A percentile compares a stretch with the other conserved stretches of the same genome.
These are phyloP conservation scores for Cucurbitaria berberidis DNA, from an alignment of 2,329 filamentous ascomycete genomes.

Conservation along the genomic window DNA sequence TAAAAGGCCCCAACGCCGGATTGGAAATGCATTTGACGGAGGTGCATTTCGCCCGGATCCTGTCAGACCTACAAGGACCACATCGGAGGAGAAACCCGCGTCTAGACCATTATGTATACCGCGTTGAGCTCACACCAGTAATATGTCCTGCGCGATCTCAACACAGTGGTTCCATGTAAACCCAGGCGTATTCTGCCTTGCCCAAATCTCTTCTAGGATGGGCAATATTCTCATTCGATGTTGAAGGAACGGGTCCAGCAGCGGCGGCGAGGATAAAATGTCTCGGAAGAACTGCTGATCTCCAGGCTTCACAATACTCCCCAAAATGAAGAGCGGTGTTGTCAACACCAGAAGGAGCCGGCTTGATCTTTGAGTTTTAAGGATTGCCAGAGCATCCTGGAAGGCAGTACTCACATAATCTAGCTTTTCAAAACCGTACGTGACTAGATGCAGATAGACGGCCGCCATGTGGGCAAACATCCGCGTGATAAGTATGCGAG, in stretches of 20 bases:
- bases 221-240: background rate
- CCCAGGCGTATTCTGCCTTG: background rate
- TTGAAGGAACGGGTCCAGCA: background rate
- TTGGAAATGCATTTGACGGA: background rate
- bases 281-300: background rate
- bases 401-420: background rate
- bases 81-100: background rate
- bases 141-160: background rate
- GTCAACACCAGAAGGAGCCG: background rate
- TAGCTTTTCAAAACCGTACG: background rate
- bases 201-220: background rate
- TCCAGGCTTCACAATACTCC: background rate
- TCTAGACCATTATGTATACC: background rate
- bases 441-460: background rate
- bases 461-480: background rate
- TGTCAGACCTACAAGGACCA: background rate
- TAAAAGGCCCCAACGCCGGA: background rate
- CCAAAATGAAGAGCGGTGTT: background rate
- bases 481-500: background rate
- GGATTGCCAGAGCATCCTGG: background rate
- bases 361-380: background rate
- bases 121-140: background rate
- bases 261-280: background rate
- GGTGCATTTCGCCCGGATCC: background rate
- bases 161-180: background rate